Evolutionary conservation across 2,329 filamentous ascomycete species (phyloP), one percentile per base, ranked within the genome.

Genomic region (Didymella lethalis): DNA sequence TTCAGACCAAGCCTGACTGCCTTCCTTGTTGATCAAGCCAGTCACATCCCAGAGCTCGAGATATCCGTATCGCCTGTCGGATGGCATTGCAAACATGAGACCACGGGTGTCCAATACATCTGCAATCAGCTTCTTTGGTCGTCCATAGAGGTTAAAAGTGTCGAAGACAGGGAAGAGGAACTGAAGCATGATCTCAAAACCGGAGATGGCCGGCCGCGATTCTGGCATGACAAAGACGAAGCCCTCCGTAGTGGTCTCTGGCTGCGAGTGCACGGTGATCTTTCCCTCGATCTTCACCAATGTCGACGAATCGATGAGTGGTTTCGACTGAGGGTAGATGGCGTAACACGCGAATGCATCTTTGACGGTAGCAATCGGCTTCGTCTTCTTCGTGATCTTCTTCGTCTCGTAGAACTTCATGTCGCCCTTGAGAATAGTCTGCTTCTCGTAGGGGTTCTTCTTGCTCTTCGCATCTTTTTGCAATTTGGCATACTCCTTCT

Each of bases 161-260:
- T 99, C 95, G 82, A 92, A 99, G 0, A 93, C 91, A 0, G 95
- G 95, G 75, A 99, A 96, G 12, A 99, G 82, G 80, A 91, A 97
- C 45, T 92, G 87, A 32, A 99, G 83, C 84, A 99, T 90, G 84
- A 96, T 97, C 77, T 98, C 95, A 67, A 98, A 97, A 0, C 95
- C 95, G 54, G 88, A 91, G 12, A 99, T 90, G 18, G 92, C 93
- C n/a, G 94, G 90, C 70, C 92, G 92, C 1, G 90, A 86, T 76
- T 99, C 95, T 4, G 95, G 95, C 93, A 99, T 97, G 66, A 98
- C 89, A 72, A 99, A 99, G 4, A 99, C 92, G 69, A 97, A 97
- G 0, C 95, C 95, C 75, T 99, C 95, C 0, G 90, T 90, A 2
- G 88, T 87, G 0, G 90, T 89, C 25, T 92, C 88, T 8, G 91